Percentiles rank a stretch among this genome's conserved stretches.
These are phyloP conservation scores for Grosmannia serpens DNA, from an alignment of 2,329 filamentous ascomycete species.

Conservation along the genomic window DNA sequence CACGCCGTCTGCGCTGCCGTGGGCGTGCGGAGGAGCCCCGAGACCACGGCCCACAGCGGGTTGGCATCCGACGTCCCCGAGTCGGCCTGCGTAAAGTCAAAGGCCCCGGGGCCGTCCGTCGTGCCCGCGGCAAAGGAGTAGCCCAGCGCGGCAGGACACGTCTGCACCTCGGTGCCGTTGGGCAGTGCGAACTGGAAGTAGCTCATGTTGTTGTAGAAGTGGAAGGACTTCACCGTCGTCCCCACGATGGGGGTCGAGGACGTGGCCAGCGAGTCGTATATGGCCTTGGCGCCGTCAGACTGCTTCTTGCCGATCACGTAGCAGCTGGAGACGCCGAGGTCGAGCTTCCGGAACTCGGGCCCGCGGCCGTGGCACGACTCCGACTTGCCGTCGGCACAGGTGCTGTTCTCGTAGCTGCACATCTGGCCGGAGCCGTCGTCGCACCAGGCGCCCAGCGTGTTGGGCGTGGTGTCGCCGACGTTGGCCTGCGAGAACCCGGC, in stretches of 20 bases:
- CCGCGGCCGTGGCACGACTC: conserved; percentile 65
- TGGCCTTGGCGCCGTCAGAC: conserved; percentile 42
- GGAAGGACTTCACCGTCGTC: conserved; percentile 64
- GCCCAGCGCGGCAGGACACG: conserved; percentile 79
- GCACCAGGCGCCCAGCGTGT: conserved; percentile 77
- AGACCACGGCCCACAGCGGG: conserved; percentile 67
- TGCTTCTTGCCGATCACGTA: conserved; percentile 69
- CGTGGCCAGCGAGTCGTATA: conserved; percentile 36
- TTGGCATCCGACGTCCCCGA: conserved; percentile 57
- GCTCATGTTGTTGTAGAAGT: conserved; percentile 75
- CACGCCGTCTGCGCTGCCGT: conserved; percentile 58
- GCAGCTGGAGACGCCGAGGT: conserved; percentile 62
- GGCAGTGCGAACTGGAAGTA: conserved; percentile 61
- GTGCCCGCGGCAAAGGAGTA: conserved; percentile 92
- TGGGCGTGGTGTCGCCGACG: conserved; percentile 84
- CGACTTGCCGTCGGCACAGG: conserved; percentile 59
- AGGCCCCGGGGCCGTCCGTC: conserved; percentile 78
- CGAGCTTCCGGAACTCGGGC: conserved; percentile 54
- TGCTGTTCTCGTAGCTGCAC: conserved; percentile 73
- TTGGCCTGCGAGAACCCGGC: conserved; percentile 88
- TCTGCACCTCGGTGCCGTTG: conserved; percentile 57
- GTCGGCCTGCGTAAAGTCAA: conserved; percentile 84
- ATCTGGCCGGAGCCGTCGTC: conserved; percentile 66
- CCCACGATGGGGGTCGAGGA: conserved; percentile 43
- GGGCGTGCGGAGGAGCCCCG: conserved; percentile 58